Conservation (phyloP, 306 rosid species). For the Vigna radiata region DNA sequence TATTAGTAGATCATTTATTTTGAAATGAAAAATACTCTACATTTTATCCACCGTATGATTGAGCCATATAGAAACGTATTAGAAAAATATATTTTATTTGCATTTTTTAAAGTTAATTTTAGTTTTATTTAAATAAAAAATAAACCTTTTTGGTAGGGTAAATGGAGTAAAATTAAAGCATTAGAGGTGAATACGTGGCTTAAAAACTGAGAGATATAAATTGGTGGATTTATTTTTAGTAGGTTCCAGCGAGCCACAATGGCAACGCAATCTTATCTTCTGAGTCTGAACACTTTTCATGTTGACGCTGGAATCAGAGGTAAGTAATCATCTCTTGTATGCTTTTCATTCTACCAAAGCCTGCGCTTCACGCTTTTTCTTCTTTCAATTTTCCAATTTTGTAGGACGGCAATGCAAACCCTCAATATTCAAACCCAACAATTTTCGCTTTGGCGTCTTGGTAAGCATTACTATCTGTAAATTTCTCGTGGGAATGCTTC, state of each 20-base stretch:
- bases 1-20: too few species aligned
- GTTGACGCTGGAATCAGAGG: constrained; percentile 31
- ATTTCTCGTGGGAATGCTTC: neutral
- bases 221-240: neutral
- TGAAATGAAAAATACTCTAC: too few species aligned
- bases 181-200: constrained; percentile 1
- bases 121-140: neutral
- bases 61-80: too few species aligned
- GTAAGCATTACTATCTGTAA: constrained; percentile 23
- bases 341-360: neutral
- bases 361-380: neutral
- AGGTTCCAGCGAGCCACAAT: constrained; percentile 6
- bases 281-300: constrained; percentile 41
- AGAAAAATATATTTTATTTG: neutral
- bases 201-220: neutral
- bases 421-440: constrained; percentile 38
- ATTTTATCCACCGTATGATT: too few species aligned
- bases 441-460: constrained; percentile 31
- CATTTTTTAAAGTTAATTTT: neutral
- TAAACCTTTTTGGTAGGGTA: neutral
- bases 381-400: constrained; percentile 31
- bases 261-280: constrained; percentile 55
- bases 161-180: neutral
- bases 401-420: constrained; percentile 43
- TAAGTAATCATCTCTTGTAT: constrained; percentile 18